Base-by-base conservation (phyloP, 2,329 filamentous ascomycete species). In the Claviceps sp. region DNA sequence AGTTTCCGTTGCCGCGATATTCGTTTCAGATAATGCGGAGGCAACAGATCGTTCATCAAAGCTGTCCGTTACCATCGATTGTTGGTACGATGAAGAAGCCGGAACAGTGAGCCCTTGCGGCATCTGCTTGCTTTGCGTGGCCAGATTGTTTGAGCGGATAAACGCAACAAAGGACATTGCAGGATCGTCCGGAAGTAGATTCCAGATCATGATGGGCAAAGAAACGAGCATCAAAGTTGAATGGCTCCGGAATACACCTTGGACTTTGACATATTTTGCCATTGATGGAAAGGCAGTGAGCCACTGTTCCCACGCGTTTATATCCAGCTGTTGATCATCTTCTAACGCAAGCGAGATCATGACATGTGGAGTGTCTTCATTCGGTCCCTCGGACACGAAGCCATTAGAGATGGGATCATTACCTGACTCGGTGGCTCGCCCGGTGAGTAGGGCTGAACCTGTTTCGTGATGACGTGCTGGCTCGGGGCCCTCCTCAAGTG, bases 221-320 rank as follows among this genome's bases (percentile, higher is more conserved):
- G 78, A 81, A 2, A 81, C 63, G 6, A 81, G 62, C 5, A 82
- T 68, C 43, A 81, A 63, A 0, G 75, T 81, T 0, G 78, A 81
- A 57, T 81, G 76, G 48, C 78, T 81, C 59, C 78, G 79, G 62
- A 81, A 82, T 1, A 80, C 71, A 8, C 77, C 78, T 58, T 82
- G 77, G 5, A 82, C 73, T 58, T 79, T 79, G 62, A 80, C 77
- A 56, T 80, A 76, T 57, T 76, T 80, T 43, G 77, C 77, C 52
- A 81, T 65, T 2, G 76, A 73, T 0, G 78, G 78, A 55, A 81
- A 79, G 17, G 68, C 71, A 30, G 68, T 64, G 3, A 81, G 68
- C 77, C 78, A 81, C 51, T 73, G 70, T 58, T 80, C 73, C 77
- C 78, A 81, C 4, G 76, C 75, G 52, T 75, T 72, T n/a, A 82